Percentiles rank a stretch among this genome's conserved stretches.
phyloP scores from a whole-genome alignment of 2,329 filamentous ascomycete species.

The Aspergillus cejpii region DNA sequence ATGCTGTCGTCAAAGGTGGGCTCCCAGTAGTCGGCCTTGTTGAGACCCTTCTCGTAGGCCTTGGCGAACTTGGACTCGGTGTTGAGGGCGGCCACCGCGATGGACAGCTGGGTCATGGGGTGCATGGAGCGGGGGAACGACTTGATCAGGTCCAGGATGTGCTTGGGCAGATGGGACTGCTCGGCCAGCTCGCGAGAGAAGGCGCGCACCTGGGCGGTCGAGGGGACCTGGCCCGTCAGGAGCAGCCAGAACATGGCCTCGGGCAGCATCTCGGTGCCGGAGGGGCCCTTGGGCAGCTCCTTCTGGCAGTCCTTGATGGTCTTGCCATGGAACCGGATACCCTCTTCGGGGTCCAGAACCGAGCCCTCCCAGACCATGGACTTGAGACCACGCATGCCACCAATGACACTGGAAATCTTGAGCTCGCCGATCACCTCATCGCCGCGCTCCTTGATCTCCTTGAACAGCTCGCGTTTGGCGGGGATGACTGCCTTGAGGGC shows the following conservation, averaged over 20 bases:
- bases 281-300: slow-evolving; percentile 83
- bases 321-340: slow-evolving; percentile 94
- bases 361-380: slow-evolving; percentile 99
- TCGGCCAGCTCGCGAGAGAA: slow-evolving; percentile 83
- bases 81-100: slow-evolving; percentile 91
- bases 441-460: slow-evolving; percentile 81
- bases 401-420: slow-evolving; percentile 88
- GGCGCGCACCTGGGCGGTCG: slow-evolving; percentile 68
- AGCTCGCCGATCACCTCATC: slow-evolving; percentile 83
- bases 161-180: slow-evolving; percentile 72
- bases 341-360: slow-evolving; percentile 91
- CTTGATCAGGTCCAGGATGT: slow-evolving; percentile 82
- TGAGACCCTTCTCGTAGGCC: slow-evolving; percentile 81
- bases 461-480: slow-evolving; percentile 84
- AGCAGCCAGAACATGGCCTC: slow-evolving; percentile 99
- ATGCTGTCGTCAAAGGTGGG: slow-evolving; percentile 95
- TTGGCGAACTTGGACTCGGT: slow-evolving; percentile 91
- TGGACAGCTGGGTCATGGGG: slow-evolving; percentile 97
- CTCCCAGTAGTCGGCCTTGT: slow-evolving; percentile 98
- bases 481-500: slow-evolving; percentile 79
- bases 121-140: slow-evolving; percentile 84
- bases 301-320: slow-evolving; percentile 98
- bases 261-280: slow-evolving; percentile 90
- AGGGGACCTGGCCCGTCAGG: slow-evolving; percentile 85
- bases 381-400: slow-evolving; percentile 95